Conservation (phyloP, 768 basidiomycete genomes). For the Strobilomyces echinocephalus region DNA sequence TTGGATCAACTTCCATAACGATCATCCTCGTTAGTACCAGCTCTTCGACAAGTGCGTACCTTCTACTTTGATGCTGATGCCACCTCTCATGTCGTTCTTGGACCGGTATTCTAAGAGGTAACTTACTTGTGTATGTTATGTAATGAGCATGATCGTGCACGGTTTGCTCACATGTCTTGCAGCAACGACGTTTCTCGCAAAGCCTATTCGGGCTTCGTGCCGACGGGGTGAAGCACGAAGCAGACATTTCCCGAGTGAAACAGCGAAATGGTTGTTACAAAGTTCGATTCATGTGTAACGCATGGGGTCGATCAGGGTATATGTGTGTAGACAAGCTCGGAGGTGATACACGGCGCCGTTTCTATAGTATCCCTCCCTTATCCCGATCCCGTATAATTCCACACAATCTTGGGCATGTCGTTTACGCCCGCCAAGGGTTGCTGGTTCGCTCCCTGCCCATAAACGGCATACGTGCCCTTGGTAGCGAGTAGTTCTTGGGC, state of each 20-base stretch:
- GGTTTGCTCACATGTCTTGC: too few species aligned
- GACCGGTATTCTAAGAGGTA: not conserved
- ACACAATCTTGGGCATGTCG: conserved; percentile 15
- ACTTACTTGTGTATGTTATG: not conserved
- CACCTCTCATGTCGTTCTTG: not conserved
- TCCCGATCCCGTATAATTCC: conserved; percentile 18
- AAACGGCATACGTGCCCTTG: conserved; percentile 10
- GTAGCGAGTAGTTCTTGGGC: conserved; percentile 8
- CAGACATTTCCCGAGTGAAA: too few species aligned
- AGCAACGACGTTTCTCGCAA: too few species aligned
- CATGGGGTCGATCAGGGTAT: too few species aligned
- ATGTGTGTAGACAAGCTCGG: too few species aligned
- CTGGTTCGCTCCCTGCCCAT: conserved; percentile 8
- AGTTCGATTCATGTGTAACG: too few species aligned
- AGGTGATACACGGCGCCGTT: too few species aligned
- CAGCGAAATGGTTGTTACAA: too few species aligned
- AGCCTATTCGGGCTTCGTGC: too few species aligned
- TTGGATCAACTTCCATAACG: conserved; percentile 35
- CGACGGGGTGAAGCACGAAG: too few species aligned
- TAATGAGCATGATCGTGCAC: not conserved
- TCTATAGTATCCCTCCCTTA: not conserved
- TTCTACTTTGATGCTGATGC: not conserved
- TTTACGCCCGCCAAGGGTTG: conserved; percentile 11
- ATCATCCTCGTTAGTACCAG: not conserved
- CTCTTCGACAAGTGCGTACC: not conserved